These are phyloP conservation scores for Alliaria petiolata DNA, from an alignment of 345 rosid genomes.

Conservation along the genomic window DNA sequence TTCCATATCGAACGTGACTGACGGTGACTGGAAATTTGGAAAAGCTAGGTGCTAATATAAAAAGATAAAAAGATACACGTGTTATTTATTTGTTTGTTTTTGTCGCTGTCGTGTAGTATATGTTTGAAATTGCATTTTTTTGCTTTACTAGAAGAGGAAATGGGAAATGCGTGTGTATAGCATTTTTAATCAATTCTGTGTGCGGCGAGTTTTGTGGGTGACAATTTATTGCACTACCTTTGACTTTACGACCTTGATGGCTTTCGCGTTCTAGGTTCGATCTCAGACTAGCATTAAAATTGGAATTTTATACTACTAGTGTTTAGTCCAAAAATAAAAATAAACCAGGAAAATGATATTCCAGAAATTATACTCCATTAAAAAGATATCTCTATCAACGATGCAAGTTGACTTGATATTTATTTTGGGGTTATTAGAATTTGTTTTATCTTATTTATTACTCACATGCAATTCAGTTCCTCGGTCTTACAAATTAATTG, in stretches of 20 bases:
- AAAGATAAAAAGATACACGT: neutral
- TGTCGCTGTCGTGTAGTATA: neutral
- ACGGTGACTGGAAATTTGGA: constrained; percentile 4
- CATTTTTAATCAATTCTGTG: constrained; percentile 9
- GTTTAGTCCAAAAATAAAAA: neutral
- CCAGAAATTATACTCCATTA: too few species aligned
- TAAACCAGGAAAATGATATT: neutral
- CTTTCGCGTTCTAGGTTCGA: constrained; percentile 1
- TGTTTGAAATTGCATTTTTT: neutral
- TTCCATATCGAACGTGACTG: constrained; percentile 21
- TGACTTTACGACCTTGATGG: neutral
- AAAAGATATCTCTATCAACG: neutral
- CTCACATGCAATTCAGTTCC: neutral
- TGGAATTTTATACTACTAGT: neutral
- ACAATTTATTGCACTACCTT: neutral
- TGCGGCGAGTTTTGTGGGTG: constrained; percentile 3
- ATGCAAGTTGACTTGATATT: neutral
- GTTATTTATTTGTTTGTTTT: neutral
- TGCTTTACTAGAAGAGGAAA: constrained; percentile 16
- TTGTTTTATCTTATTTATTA: neutral
- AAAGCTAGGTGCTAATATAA: neutral
- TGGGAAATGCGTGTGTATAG: constrained; percentile 15
- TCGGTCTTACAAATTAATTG: neutral
- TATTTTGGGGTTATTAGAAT: neutral
- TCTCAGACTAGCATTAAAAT: neutral